These are phyloP conservation scores for Xylaria sp. DNA, from an alignment of 2,329 filamentous ascomycete species.

Conservation along the genomic window DNA sequence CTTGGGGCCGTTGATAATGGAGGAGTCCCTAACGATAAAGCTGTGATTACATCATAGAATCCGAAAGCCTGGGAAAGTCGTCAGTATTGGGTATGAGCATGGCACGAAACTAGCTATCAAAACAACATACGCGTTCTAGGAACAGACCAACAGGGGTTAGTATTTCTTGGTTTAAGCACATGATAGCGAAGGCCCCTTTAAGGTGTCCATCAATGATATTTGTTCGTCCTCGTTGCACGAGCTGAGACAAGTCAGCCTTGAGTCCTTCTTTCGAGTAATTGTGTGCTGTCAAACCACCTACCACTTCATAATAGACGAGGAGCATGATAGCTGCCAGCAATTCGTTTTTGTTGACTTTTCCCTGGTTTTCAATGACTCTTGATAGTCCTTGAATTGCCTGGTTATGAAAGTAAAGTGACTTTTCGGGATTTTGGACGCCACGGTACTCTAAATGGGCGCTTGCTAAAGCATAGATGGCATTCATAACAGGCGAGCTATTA, in stretches of 20 bases:
- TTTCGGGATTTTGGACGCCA: constrained; percentile 62
- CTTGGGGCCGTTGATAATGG: constrained; percentile 63
- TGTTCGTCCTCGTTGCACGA: constrained; percentile 68
- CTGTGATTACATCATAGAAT: constrained; percentile 73
- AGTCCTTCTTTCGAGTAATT: background rate
- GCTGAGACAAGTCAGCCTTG: constrained; percentile 50
- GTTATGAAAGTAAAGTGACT: constrained; percentile 68
- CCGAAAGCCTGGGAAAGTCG: constrained; percentile 63
- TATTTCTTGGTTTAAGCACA: constrained; percentile 59
- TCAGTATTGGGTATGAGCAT: constrained; percentile 39
- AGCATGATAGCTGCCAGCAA: constrained; percentile 70
- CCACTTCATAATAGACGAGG: constrained; percentile 71
- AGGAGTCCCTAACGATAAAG: constrained; percentile 68
- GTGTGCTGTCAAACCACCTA: constrained; percentile 50
- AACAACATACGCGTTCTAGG: constrained; percentile 62
- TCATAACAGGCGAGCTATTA: constrained; percentile 70
- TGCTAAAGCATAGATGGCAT: constrained; percentile 84
- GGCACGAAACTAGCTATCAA: background rate
- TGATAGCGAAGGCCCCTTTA: constrained; percentile 70
- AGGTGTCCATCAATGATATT: constrained; percentile 70
- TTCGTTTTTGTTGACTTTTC: constrained; percentile 63
- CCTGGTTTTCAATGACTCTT: constrained; percentile 64
- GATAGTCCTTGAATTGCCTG: constrained; percentile 67
- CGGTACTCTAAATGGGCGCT: constrained; percentile 83
- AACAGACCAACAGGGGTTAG: constrained; percentile 65